A percentile compares a stretch with the other conserved stretches of the same genome.
These are phyloP conservation scores for Mychonastes homosphaera DNA, from an alignment of 139 green algal genomes.

Conservation along the genomic window DNA sequence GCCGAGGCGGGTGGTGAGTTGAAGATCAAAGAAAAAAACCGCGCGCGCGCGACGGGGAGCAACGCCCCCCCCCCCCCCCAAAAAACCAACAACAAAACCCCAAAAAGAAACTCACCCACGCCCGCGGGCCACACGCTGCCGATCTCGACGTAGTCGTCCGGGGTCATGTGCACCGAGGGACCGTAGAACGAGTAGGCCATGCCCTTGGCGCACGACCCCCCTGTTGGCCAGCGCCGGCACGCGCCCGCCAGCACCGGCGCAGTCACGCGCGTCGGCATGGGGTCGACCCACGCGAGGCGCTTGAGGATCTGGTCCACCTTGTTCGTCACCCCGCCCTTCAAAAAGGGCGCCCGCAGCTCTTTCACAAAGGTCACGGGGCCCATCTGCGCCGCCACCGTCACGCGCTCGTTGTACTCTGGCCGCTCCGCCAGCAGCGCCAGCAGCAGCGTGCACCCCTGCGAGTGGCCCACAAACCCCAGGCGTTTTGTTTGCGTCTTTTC, in stretches of 20 bases:
- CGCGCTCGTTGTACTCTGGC: slow-evolving; percentile 18
- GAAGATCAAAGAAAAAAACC: no score
- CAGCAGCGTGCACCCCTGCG: slow-evolving; percentile 28
- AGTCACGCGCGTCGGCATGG: slow-evolving; percentile 4
- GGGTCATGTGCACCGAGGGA: background rate
- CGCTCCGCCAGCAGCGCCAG: slow-evolving; percentile 42
- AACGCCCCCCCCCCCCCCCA: no score
- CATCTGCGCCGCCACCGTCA: slow-evolving; percentile 42
- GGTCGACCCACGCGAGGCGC: background rate
- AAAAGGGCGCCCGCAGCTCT: slow-evolving; percentile 23
- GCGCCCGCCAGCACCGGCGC: slow-evolving; percentile 18
- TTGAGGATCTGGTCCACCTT: slow-evolving; percentile 4
- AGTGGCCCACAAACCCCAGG: slow-evolving; percentile 39
- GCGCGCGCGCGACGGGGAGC: no score
- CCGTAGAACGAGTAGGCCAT: slow-evolving; percentile 13
- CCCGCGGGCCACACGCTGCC: slow-evolving; percentile 10
- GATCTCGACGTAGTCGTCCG: background rate
- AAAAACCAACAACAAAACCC: no score
- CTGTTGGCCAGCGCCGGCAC: slow-evolving; percentile 11
- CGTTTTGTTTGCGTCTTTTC: slow-evolving; percentile 23
- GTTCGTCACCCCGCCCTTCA: slow-evolving; percentile 5
- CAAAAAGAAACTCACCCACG: no score
- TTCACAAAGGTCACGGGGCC: slow-evolving; percentile 49
- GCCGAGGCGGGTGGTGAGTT: no score
- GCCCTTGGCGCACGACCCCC: slow-evolving; percentile 5